Base-by-base conservation (phyloP, 768 basidiomycete species). In the Pleurotus salmoneostramineus region DNA sequence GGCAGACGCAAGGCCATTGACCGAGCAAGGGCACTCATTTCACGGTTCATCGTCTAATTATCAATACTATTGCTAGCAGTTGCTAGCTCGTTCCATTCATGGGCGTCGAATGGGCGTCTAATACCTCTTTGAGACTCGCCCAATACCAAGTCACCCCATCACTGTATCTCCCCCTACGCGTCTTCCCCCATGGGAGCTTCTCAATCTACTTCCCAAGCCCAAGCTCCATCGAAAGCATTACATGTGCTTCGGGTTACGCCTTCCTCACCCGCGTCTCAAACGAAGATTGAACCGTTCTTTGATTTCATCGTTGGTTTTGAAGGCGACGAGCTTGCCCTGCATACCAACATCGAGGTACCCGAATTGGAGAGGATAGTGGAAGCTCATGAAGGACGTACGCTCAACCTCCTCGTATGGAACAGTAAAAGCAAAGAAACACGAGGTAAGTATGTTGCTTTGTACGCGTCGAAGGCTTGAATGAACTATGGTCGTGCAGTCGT, bases 281-380 rank as follows among this genome's bases (percentile, higher is more conserved):
- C 93, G 0, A 82, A 80, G 56, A 86, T 95, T 47, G 92, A 90
- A 68, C 91, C 96, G 3, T 95, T 94, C 74, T 99, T 99, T 65
- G 97, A 98, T 76, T 98, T 97, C 69, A 83, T 99, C 17, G 87
- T 97, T 43, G 97, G 96, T 7, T 89, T 93, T 58, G 87, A 93
- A 67, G 90, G 91, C 6, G 83, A 84, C 61, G 74, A 80, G 0
- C 68, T 78, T 50, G 77, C 79, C 33, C 72, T 77, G 21, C 77
- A 77, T 56, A 80, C 78, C 60, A 76, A 71, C 48, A 80, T 93
- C 50, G 88, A 92, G 63, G 88, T 82, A 8, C 71, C 82, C 5
- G 84, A 85, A 58, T 76, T 95, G 3, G 91, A 92, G 68, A 83
- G 74, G 60, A 91, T 94, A 47, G 91, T 95, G 21, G 93, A 94